phyloP scores from a whole-genome alignment of 257 asterid species.

The Solanum tarapatanum region DNA sequence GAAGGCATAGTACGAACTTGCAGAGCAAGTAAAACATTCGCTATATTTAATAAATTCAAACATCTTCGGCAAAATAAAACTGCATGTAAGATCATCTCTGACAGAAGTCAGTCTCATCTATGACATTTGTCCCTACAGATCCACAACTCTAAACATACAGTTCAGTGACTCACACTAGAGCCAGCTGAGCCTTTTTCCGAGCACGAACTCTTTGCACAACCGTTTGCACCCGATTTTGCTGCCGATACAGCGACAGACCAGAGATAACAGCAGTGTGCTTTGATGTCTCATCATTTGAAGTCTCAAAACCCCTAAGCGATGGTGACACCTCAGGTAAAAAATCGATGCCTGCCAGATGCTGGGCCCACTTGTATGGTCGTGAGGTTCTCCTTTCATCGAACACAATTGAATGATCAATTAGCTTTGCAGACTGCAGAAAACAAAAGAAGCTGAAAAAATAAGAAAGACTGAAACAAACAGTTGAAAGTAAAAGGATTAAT shows the following conservation, averaged over 20 bases:
- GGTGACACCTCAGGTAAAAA: conserved; percentile 93
- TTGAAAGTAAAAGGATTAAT: background rate
- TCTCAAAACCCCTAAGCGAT: conserved; percentile 36
- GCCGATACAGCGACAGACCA: conserved; percentile 76
- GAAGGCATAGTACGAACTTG: background rate
- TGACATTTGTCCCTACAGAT: conserved; percentile 12
- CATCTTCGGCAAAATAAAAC: background rate
- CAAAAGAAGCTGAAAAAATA: conserved; percentile 7
- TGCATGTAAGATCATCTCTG: background rate
- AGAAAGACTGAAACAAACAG: background rate
- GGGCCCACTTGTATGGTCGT: conserved; percentile 96
- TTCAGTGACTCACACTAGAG: conserved; percentile 85
- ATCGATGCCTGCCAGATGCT: conserved; percentile 96
- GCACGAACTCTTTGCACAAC: conserved; percentile 84
- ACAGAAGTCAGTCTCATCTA: background rate
- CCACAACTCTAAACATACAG: conserved; percentile 29
- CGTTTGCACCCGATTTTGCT: conserved; percentile 82
- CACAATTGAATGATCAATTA: conserved; percentile 46
- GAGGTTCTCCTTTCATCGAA: conserved; percentile 67
- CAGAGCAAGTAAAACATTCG: background rate
- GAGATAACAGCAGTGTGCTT: conserved; percentile 39
- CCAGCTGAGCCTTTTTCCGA: conserved; percentile 83
- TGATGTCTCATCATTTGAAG: conserved; percentile 37
- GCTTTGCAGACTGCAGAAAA: conserved; percentile 75
- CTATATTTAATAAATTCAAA: background rate